Evolutionary conservation across 2,329 filamentous ascomycete species (phyloP).

Genomic region (Coleophoma cylindrospora): DNA sequence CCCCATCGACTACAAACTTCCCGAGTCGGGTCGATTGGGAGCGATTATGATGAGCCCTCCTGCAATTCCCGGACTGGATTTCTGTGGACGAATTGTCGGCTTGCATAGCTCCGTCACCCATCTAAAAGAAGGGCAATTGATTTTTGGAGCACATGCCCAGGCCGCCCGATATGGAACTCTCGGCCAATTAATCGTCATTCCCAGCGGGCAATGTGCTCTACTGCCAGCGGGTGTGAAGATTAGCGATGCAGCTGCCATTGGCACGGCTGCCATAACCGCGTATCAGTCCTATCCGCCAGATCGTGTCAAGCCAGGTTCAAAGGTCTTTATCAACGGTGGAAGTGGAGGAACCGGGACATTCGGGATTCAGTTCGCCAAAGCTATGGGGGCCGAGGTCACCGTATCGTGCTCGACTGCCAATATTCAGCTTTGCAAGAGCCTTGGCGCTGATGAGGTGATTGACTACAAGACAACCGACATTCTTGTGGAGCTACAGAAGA

Average conservation of each 20-base stretch:
- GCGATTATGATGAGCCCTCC: constrained; percentile 33
- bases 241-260: constrained; percentile 33
- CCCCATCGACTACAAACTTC: constrained; percentile 59
- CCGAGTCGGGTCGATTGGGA: constrained; percentile 41
- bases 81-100: constrained; percentile 30
- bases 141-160: constrained; percentile 33
- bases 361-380: constrained; percentile 59
- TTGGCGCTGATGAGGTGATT: too few species aligned
- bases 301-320: constrained; percentile 39
- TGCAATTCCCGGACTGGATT: constrained; percentile 39
- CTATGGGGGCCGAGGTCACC: constrained; percentile 52
- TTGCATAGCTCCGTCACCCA: constrained; percentile 19
- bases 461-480: constrained; percentile 3
- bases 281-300: constrained; percentile 36
- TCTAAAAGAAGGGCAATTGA: constrained; percentile 30
- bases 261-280: constrained; percentile 32
- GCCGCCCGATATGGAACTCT: constrained; percentile 9
- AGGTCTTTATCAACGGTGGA: constrained; percentile 62
- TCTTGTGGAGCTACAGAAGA: neutral
- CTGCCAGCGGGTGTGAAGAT: constrained; percentile 34
- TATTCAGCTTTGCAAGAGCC: constrained; percentile 44
- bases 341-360: constrained; percentile 56
- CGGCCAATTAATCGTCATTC: neutral
- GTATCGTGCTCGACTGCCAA: constrained; percentile 53
- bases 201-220: constrained; percentile 24